A percentile compares a stretch with the other conserved stretches of the same genome.
phyloP scores from a whole-genome alignment of 495 filamentous ascomycete genomes.

The Penicillium taxi region DNA sequence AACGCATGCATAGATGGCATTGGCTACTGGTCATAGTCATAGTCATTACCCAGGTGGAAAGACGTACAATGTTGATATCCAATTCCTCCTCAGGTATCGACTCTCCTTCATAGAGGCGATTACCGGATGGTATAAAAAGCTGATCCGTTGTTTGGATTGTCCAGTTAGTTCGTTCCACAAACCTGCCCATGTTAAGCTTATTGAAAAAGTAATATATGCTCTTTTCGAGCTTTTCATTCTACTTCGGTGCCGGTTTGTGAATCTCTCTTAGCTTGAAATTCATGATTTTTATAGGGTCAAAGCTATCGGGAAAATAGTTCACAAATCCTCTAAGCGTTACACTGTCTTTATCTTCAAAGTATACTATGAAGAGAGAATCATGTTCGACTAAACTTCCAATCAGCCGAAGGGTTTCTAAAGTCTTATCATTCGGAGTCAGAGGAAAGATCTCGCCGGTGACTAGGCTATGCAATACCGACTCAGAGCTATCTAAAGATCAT shows the following conservation, averaged over 20 bases:
- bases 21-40: too few species aligned
- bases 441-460: conserved; percentile 7
- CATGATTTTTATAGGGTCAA: conserved; percentile 54
- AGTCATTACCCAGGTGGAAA: not conserved
- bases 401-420: conserved; percentile 28
- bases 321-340: conserved; percentile 58
- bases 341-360: conserved; percentile 20
- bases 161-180: conserved; percentile 29
- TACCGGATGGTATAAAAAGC: conserved; percentile 10
- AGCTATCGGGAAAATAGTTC: conserved; percentile 63
- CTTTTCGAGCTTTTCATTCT: conserved; percentile 54
- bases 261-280: conserved; percentile 55
- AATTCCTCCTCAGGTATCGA: conserved; percentile 4
- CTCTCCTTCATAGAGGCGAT: conserved; percentile 16
- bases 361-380: conserved; percentile 62
- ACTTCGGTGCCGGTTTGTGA: conserved; percentile 58
- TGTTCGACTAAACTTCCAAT: conserved; percentile 58
- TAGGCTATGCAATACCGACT: conserved; percentile 1
- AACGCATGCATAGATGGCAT: conserved; percentile 35
- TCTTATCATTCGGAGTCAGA: conserved; percentile 1
- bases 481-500: not conserved
- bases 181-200: conserved; percentile 21
- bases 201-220: conserved; percentile 70
- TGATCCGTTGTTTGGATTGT: conserved; percentile 6
- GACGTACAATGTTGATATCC: conserved; percentile 7